phyloP scores from a whole-genome alignment of 805 yeast species.

The Blastobotrys terrestris region DNA sequence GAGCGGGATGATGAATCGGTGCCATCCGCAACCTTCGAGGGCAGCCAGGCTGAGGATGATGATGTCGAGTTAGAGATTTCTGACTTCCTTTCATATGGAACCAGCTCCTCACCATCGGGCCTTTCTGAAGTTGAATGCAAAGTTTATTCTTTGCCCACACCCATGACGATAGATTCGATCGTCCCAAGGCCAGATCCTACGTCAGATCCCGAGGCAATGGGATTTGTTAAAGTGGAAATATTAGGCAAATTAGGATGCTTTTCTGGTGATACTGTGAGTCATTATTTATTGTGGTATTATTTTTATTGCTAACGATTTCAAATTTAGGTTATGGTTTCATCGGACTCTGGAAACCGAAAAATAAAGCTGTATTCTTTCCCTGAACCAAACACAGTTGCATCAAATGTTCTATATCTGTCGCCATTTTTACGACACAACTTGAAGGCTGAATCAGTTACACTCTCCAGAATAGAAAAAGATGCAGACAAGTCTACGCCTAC shows the following conservation, averaged over 20 bases:
- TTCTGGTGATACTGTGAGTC: conserved; percentile 56
- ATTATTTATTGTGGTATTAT: conserved; percentile 10
- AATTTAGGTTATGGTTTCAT: conserved; percentile 7
- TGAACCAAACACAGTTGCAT: conserved; percentile 49
- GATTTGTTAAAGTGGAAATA: conserved; percentile 42
- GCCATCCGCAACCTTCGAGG: conserved; percentile 1
- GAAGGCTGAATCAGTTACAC: conserved; percentile 15
- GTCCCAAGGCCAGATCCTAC: conserved; percentile 19
- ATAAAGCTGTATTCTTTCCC: conserved; percentile 52
- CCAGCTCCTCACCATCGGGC: conserved; percentile 1
- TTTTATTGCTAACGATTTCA: no score
- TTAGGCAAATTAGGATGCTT: conserved; percentile 54
- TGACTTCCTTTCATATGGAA: conserved; percentile 16
- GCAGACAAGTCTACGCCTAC: conserved; percentile 31
- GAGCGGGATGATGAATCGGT: conserved; percentile 20
- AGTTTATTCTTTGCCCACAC: conserved; percentile 3
- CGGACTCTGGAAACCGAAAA: conserved; percentile 20
- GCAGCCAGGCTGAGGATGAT: background rate
- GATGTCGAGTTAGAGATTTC: conserved; percentile 24
- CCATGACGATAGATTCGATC: conserved; percentile 8
- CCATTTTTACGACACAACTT: conserved; percentile 55
- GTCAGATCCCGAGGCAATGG: conserved; percentile 45
- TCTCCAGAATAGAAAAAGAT: conserved; percentile 1
- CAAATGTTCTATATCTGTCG: conserved; percentile 46
- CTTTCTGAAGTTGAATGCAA: background rate